Conservation (phyloP, 140 eudicot genomes). For the Anethum foeniculum region DNA sequence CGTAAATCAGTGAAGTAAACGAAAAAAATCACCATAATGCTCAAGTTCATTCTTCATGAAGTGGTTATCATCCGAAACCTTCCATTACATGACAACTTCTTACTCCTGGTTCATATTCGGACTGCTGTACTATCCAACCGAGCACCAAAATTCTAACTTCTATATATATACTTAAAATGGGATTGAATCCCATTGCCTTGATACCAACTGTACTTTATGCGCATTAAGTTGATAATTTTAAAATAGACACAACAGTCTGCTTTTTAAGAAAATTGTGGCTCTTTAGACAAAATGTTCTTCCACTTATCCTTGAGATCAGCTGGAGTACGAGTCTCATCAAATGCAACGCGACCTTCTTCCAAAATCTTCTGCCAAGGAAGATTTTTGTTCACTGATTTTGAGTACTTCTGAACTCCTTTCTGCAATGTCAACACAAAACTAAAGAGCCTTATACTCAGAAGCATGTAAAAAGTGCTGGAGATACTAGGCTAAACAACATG, state of each 20-base stretch:
- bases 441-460: background rate
- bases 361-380: conserved; percentile 70
- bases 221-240: background rate
- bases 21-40: background rate
- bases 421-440: conserved; percentile 18
- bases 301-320: conserved; percentile 71
- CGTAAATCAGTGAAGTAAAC: background rate
- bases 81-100: background rate
- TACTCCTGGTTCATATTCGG: background rate
- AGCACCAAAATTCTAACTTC: background rate
- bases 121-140: background rate
- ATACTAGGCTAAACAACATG: background rate
- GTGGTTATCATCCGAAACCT: background rate
- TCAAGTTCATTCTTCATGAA: background rate
- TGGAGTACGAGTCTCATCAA: conserved; percentile 52
- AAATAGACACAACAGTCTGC: background rate
- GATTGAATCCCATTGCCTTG: background rate
- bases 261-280: background rate
- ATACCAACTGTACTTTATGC: background rate
- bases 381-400: conserved; percentile 26
- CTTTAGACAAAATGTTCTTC: conserved; percentile 36
- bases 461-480: background rate
- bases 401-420: conserved; percentile 52
- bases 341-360: conserved; percentile 55
- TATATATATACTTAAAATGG: background rate